Evolutionary conservation across 805 yeast genomes (phyloP).

Genomic region (Phaffomyces antillensis): DNA sequence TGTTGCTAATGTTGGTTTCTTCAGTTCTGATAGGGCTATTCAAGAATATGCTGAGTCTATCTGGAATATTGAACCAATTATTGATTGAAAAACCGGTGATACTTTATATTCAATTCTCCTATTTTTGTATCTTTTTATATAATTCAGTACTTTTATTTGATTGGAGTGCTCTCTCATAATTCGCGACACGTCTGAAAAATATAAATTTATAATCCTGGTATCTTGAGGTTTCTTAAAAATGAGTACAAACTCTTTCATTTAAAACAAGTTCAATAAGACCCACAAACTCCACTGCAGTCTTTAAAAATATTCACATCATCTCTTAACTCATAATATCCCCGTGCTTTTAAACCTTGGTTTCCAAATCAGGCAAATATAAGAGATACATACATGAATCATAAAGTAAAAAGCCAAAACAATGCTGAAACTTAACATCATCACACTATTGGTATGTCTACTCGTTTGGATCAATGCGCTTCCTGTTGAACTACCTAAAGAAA

Average conservation of each 20-base stretch:
- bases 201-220: no score
- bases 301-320: no score
- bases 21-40: conserved; percentile 84
- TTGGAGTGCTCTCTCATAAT: not conserved
- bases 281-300: no score
- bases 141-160: not conserved
- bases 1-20: conserved; percentile 93
- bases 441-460: not conserved
- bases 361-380: no score
- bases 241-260: no score
- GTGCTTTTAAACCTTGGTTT: not conserved
- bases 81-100: conserved; percentile 1
- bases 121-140: not conserved
- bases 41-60: conserved; percentile 87
- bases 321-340: no score
- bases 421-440: not conserved
- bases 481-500: conserved; percentile 7
- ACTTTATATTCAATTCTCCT: not conserved
- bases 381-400: no score
- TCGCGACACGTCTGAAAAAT: not conserved
- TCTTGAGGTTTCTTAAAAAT: no score
- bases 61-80: conserved; percentile 82
- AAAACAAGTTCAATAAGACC: no score
- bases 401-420: not conserved
- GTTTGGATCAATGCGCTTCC: conserved; percentile 7